Evolutionary conservation across 371 early-diverging fungal genomes (phyloP), one percentile per base, ranked within the genome.

Genomic region (Rhizopus delemar): DNA sequence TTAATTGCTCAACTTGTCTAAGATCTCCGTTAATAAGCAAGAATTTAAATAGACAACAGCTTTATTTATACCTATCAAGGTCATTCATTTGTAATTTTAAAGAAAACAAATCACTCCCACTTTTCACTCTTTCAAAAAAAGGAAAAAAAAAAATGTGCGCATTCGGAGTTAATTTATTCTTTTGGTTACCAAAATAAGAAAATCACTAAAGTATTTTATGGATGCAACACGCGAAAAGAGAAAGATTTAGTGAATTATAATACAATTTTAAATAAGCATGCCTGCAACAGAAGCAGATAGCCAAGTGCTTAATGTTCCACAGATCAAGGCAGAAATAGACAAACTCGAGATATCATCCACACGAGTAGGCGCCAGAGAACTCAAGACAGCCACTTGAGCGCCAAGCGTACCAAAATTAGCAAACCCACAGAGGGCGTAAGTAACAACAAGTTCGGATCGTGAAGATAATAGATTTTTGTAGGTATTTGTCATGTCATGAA

Each of bases 1-100:
- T 79, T 48, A 96, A 77, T 73, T 91, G 90, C 66, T 90, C 92
- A 70, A 97, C 90, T 77, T 92, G 91, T 68, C 92, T 90, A 77
- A 16, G 8, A 29, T 15, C 16, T 31, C 34, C 41, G 51, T 43
- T 16, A 33, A 41, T 45, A 15, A 34, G n/a, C 31, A 0, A 15
- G 16, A 6, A 13, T 28, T 11, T 11, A 45, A 45, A 13, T 22
- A 45, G 15, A n/a, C 8, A n/a, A 13, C 13, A 13, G 3, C 11
- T 16, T 52, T 22, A 43, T 43, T 32, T 34, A 22, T 65, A 65
- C 65, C 65, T 65, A 53, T 65, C 65, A 46, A 65, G 65, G 55
- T 65, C 65, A 29, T 45, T 52, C 65, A 65, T 65, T 53, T 53
- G n/a, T 53, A n/a, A 43, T 33, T n/a, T 29, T 35, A 7, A 5